Base-by-base conservation (phyloP, 371 early-diverging fungal species). In the Enteropsectra breve region DNA sequence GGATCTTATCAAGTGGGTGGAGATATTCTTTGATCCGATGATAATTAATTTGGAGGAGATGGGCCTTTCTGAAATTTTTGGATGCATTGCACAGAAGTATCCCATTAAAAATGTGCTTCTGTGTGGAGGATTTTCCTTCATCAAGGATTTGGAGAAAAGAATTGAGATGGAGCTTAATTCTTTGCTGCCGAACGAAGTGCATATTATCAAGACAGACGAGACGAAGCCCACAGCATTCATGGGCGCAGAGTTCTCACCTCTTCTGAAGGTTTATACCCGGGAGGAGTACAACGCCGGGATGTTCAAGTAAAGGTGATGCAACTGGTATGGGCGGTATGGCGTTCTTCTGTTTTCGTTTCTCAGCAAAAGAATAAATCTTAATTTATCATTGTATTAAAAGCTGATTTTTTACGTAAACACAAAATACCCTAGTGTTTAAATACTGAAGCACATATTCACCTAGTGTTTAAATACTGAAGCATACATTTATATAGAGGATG, bases 91-190 rank as follows among this genome's bases (percentile, higher is more conserved):
- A 11, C 52, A 23, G 23, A 46, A 63, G 23, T 60, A 65, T 15
- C n/a, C 52, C 24, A 52, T 63, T 28, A 40, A 63, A 37, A 72
- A 78, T 37, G 63, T 78, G 11, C 73, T 80, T 34, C 21, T 80
- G 6, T 74, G 75, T 40, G 81, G 81, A 28, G 81, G 81, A n/a
- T 78, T 80, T 59, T 72, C 73, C 30, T 49, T 64, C 52, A 75
- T 80, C 29, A 24, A 57, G 56, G 73, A 69, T 4, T 33, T 80
- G 4, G 66, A 71, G 40, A 71, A 72, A 54, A 63, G 81, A 55
- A 55, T 80, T 32, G 24, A 58, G 33, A 64, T 46, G 23, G 78
- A 77, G 70, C 43, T 75, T n/a, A 64, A 70, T 21, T 57, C 36
- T 26, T 66, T 37, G 18, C 26, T 60, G 0, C 21, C 49, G 15